Evolutionary conservation across 1,139 yeast species (phyloP).

Genomic region (Scheffersomyces titani): DNA sequence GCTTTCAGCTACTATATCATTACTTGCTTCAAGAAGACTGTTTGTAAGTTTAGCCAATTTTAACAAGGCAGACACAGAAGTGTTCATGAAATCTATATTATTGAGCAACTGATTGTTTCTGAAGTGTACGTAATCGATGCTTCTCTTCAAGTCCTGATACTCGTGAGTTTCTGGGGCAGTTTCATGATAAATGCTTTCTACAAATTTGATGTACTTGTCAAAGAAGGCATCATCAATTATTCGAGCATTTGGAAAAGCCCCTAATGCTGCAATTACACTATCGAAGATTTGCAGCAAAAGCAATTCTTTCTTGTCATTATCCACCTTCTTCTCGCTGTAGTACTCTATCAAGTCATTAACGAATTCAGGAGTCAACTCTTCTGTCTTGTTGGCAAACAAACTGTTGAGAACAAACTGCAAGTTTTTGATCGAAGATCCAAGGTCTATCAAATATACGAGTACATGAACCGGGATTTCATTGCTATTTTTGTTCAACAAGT

Average conservation of each 20-base stretch:
- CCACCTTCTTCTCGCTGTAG: constrained; percentile 15
- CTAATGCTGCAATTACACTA: constrained; percentile 5
- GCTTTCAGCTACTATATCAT: constrained; percentile 8
- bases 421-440: constrained; percentile 20
- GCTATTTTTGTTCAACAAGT: constrained; percentile 15
- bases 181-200: constrained; percentile 31
- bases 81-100: constrained; percentile 6
- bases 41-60: constrained; percentile 22
- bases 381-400: constrained; percentile 11
- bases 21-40: constrained; percentile 25
- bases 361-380: constrained; percentile 19
- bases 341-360: constrained; percentile 21
- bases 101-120: constrained; percentile 8
- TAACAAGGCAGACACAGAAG: constrained; percentile 14
- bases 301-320: neutral
- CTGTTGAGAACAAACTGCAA: constrained; percentile 11
- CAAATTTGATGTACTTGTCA: constrained; percentile 20
- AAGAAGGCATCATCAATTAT: constrained; percentile 24
- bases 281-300: constrained; percentile 23
- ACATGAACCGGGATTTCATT: constrained; percentile 18
- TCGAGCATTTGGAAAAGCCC: neutral
- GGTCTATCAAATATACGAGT: constrained; percentile 24
- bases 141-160: constrained; percentile 31
- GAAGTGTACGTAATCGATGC: constrained; percentile 18
- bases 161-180: constrained; percentile 38